phyloP scores from a whole-genome alignment of 139 green algal species.

The Haematococcus sp. region DNA sequence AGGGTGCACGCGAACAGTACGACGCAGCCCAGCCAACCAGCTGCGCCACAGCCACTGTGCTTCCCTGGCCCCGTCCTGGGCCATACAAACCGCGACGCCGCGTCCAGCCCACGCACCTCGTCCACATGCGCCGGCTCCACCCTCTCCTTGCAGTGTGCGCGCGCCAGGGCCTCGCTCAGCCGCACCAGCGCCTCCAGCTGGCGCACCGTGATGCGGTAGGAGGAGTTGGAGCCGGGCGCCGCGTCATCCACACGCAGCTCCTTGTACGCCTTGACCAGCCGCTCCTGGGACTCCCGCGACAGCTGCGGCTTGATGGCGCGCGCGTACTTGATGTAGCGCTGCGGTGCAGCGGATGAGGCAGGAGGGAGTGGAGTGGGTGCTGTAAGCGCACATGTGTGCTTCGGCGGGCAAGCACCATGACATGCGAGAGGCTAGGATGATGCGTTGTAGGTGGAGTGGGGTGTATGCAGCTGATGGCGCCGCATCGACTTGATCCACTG shows the following conservation, averaged over 20 bases:
- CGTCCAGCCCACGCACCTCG: constrained; percentile 30
- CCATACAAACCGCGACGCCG: too few species aligned
- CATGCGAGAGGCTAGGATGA: too few species aligned
- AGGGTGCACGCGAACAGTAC: too few species aligned
- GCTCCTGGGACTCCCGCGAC: constrained; percentile 5
- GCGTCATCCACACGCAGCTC: constrained; percentile 82
- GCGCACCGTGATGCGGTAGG: constrained; percentile 91
- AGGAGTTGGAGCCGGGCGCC: constrained; percentile 68
- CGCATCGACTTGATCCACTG: too few species aligned
- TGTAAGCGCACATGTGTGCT: too few species aligned
- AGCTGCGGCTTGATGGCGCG: constrained; percentile 82
- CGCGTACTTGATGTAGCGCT: constrained; percentile 90
- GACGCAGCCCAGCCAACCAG: too few species aligned
- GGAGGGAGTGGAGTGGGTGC: background rate
- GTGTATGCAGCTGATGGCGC: too few species aligned
- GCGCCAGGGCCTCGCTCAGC: constrained; percentile 47
- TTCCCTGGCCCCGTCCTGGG: too few species aligned
- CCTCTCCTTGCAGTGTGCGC: constrained; percentile 38
- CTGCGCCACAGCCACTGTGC: too few species aligned
- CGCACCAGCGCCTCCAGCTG: constrained; percentile 96
- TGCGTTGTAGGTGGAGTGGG: too few species aligned
- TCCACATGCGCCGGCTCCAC: constrained; percentile 49
- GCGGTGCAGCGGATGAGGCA: background rate
- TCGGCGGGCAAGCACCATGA: too few species aligned
- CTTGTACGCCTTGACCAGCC: constrained; percentile 72